Evolutionary conservation across 768 basidiomycete genomes (phyloP), one percentile per base, ranked within the genome.

Genomic region (Leccinum uliginosum): DNA sequence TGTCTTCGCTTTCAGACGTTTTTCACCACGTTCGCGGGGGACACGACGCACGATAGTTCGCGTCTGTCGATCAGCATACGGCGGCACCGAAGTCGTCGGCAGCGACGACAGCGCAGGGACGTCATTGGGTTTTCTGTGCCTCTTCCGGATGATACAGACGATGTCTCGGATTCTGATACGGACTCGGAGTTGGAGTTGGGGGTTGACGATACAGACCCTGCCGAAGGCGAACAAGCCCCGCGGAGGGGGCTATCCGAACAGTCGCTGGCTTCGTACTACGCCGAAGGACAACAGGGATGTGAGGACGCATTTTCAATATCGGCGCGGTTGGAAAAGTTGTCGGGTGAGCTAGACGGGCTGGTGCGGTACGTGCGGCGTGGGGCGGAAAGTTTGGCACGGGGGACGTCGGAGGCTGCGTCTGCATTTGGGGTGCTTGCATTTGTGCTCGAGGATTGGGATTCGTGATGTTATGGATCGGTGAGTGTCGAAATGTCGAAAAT

Each of bases 351-450:
- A 49, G 87, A 91, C 66, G 82, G 83, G 23, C 71, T 91, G 32
- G 85, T 91, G 23, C 74, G 84, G 35, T 88, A 88, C 67, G 65
- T 91, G 6, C 72, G 26, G 45, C 74, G 87, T 27, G 86, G 86
- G 0, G 82, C 85, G 7, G 91, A 92, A 67, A 83, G 75, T 62
- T 73, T 91, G 23, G 85, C 85, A 12, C 80, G 80, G 40, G 83
- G 85, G 1, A 68, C 74, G n/a, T 77, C 78, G 17, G 84, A 85
- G 51, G 81, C 78, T 26, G 82, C 85, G 12, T 69, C 83, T 27
- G 75, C 84, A 1, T 91, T 89, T 66, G 85, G 82, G 1, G 78
- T 89, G 30, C 73, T 92, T 51, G 86, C 88, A 10, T 92, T 93
- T 68, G 76, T 81, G 43, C 73, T 93, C 57, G 87, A 91, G 27